These are phyloP conservation scores for Groenewaldozyma auringiensis DNA, from an alignment of 1,139 yeast genomes.

Conservation along the genomic window DNA sequence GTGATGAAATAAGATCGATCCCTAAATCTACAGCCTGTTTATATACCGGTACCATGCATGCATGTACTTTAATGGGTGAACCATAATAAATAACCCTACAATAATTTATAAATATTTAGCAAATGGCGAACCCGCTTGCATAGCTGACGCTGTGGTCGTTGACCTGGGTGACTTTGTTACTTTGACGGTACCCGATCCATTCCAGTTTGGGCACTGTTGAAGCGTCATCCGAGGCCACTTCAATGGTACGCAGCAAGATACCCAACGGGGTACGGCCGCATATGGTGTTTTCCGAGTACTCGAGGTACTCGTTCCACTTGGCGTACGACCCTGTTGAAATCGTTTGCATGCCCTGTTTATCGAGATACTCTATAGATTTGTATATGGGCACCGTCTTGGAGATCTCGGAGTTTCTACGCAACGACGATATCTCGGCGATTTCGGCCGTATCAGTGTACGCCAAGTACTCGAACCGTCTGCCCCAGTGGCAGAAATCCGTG, in stretches of 20 bases:
- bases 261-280: slow-evolving; percentile 88
- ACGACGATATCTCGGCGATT: slow-evolving; percentile 9
- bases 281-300: slow-evolving; percentile 72
- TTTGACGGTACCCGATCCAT: slow-evolving; percentile 83
- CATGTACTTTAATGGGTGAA: not conserved
- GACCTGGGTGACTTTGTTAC: slow-evolving; percentile 44
- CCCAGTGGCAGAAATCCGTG: slow-evolving; percentile 98
- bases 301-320: slow-evolving; percentile 62
- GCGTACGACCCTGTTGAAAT: slow-evolving; percentile 47
- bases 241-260: slow-evolving; percentile 50
- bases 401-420: slow-evolving; percentile 12
- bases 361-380: slow-evolving; percentile 65
- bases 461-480: slow-evolving; percentile 65
- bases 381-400: slow-evolving; percentile 42
- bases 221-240: slow-evolving; percentile 24
- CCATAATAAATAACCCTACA: no score
- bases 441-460: slow-evolving; percentile 38
- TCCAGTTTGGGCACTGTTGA: slow-evolving; percentile 34
- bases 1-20: not conserved
- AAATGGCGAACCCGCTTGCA: slow-evolving; percentile 67
- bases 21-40: not conserved
- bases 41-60: not conserved
- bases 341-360: slow-evolving; percentile 59
- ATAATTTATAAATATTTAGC: no score
- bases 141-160: slow-evolving; percentile 81